These are phyloP conservation scores for Sugiyamaella grinbergsii DNA, from an alignment of 1,139 yeast species.

Conservation along the genomic window DNA sequence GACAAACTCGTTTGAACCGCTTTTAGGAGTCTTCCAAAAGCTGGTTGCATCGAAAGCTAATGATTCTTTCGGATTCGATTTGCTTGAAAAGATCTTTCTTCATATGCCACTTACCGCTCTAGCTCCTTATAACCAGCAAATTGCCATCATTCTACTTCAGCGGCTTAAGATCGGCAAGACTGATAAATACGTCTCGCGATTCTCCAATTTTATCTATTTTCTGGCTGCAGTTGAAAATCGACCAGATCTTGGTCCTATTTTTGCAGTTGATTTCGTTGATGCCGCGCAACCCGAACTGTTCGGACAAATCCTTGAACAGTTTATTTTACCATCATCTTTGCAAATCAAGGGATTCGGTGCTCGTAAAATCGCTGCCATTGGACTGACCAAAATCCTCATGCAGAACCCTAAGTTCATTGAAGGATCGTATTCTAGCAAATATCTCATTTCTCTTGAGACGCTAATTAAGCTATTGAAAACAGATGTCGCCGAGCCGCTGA, in stretches of 20 bases:
- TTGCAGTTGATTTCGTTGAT: conserved; percentile 60
- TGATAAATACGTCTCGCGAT: conserved; percentile 70
- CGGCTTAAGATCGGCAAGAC: conserved; percentile 81
- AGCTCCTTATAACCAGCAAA: conserved; percentile 63
- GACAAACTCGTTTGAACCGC: conserved; percentile 59
- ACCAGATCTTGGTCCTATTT: conserved; percentile 50
- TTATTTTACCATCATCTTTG: conserved; percentile 67
- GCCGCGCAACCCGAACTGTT: conserved; percentile 63
- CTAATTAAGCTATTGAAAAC: conserved; percentile 50
- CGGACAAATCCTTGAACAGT: conserved; percentile 61
- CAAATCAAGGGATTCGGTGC: conserved; percentile 69
- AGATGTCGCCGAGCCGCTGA: conserved; percentile 38
- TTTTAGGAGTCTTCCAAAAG: conserved; percentile 96
- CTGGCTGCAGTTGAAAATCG: conserved; percentile 52
- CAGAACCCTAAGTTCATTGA: conserved; percentile 44
- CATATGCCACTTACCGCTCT: conserved; percentile 56
- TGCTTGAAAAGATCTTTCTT: conserved; percentile 68
- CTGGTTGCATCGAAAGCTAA: conserved; percentile 80
- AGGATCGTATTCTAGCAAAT: conserved; percentile 49
- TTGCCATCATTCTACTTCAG: conserved; percentile 74
- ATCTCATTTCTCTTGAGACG: conserved; percentile 55
- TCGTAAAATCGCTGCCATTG: conserved; percentile 74
- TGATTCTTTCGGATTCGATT: conserved; percentile 81
- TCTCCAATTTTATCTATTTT: conserved; percentile 63
- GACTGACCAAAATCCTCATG: conserved; percentile 62